A percentile compares a stretch with the other conserved stretches of the same genome.
Conservation (phyloP, 805 yeast species). For the Vanderwaltozyma tropicalis region DNA sequence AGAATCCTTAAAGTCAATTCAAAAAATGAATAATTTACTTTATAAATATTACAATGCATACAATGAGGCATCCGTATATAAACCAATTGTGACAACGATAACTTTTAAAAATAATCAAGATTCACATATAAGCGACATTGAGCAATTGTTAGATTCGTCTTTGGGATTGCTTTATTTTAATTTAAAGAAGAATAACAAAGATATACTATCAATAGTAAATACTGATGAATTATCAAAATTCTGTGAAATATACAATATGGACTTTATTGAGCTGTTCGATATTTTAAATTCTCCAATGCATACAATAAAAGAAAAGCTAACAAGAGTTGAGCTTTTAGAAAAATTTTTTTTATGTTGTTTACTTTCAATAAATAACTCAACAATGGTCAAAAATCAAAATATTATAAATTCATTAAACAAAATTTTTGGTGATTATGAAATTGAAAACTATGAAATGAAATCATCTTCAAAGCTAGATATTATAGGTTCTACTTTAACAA, state of each 20-base stretch:
- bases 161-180: conserved; percentile 22
- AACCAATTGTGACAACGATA: neutral
- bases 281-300: conserved; percentile 10
- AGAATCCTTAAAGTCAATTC: conserved; percentile 8
- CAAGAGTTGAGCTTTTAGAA: conserved; percentile 31
- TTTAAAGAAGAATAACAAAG: conserved; percentile 18
- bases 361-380: conserved; percentile 22
- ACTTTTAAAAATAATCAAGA: neutral
- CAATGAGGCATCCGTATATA: conserved; percentile 24
- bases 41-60: conserved; percentile 21
- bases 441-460: neutral
- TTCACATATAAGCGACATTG: conserved; percentile 3
- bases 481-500: no score
- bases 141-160: conserved; percentile 28
- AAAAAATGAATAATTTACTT: conserved; percentile 16
- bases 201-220: conserved; percentile 23
- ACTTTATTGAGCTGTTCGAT: conserved; percentile 23
- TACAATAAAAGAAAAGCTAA: conserved; percentile 24
- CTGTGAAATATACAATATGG: conserved; percentile 35
- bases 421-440: neutral
- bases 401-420: conserved; percentile 1
- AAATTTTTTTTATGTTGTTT: conserved; percentile 36
- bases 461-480: neutral
- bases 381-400: neutral
- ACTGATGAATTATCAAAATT: conserved; percentile 30